phyloP scores from a whole-genome alignment of 2,329 filamentous ascomycete species.

The Ascochyta viciae-villosae region DNA sequence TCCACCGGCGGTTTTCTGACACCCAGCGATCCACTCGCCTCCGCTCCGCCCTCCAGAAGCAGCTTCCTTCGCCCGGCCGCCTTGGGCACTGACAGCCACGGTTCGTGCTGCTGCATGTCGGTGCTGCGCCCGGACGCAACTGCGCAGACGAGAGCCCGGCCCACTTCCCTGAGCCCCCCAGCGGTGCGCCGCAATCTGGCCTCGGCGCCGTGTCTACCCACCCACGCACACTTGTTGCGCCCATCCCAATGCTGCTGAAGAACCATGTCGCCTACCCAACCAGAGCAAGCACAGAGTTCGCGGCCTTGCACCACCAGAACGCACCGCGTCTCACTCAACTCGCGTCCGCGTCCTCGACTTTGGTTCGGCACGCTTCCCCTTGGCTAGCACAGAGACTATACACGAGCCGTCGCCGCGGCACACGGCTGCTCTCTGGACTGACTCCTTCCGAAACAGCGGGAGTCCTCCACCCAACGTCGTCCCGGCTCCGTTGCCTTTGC shows the following conservation, averaged over 20 bases:
- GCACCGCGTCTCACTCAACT: slow-evolving; percentile 22
- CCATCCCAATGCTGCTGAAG: slow-evolving; percentile 18
- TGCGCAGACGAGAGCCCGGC: slow-evolving; percentile 26
- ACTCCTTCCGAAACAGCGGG: slow-evolving; percentile 34
- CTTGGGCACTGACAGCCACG: slow-evolving; percentile 26
- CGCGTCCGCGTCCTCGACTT: slow-evolving; percentile 21
- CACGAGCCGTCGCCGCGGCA: slow-evolving; percentile 36
- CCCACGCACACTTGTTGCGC: slow-evolving; percentile 30
- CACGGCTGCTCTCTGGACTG: slow-evolving; percentile 26
- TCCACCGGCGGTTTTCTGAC: slow-evolving; percentile 11
- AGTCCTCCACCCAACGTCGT: slow-evolving; percentile 43
- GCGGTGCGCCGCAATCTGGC: slow-evolving; percentile 14
- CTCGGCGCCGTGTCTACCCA: slow-evolving; percentile 26
- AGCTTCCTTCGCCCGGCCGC: slow-evolving; percentile 17
- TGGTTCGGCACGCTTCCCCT: slow-evolving; percentile 12
- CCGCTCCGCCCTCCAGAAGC: slow-evolving; percentile 19
- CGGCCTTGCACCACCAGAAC: slow-evolving; percentile 17
- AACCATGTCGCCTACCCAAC: slow-evolving; percentile 28
- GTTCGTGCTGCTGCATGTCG: slow-evolving; percentile 17
- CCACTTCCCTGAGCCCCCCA: slow-evolving; percentile 21
- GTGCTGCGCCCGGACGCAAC: slow-evolving; percentile 22
- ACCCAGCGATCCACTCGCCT: slow-evolving; percentile 8
- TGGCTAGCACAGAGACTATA: slow-evolving; percentile 29
- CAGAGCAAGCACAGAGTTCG: slow-evolving; percentile 18
- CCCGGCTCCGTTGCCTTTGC: slow-evolving; percentile 29